These are phyloP conservation scores for Heliosperma pusillum DNA, from an alignment of 148 eudicot species.

Conservation along the genomic window DNA sequence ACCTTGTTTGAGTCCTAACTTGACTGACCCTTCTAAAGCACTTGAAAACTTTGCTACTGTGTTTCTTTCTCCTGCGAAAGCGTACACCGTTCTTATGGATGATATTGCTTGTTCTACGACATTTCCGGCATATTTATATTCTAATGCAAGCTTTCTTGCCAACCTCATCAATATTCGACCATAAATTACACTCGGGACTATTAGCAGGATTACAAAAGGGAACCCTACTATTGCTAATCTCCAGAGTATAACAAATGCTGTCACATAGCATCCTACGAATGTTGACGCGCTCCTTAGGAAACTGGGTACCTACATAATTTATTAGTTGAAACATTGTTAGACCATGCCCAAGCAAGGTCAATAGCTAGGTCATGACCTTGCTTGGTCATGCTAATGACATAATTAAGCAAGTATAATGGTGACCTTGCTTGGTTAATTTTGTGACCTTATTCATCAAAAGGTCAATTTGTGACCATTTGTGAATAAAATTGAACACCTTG, in stretches of 20 bases:
- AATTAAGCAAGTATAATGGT: too few species aligned
- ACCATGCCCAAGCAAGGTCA: too few species aligned
- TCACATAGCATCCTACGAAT: slow-evolving; percentile 55
- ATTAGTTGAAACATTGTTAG: background rate
- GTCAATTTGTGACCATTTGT: too few species aligned
- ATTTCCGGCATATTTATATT: slow-evolving; percentile 50
- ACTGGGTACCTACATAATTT: slow-evolving; percentile 50
- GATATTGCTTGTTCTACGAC: slow-evolving; percentile 77
- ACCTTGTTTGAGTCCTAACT: slow-evolving; percentile 73
- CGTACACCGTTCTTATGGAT: slow-evolving; percentile 71
- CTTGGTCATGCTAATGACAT: too few species aligned
- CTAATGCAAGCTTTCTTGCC: slow-evolving; percentile 51
- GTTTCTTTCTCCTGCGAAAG: slow-evolving; percentile 72
- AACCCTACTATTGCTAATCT: slow-evolving; percentile 68
- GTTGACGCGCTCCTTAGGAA: slow-evolving; percentile 69
- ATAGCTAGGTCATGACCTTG: too few species aligned
- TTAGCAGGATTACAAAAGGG: slow-evolving; percentile 51
- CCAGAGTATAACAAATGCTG: slow-evolving; percentile 60
- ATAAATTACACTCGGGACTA: slow-evolving; percentile 72
- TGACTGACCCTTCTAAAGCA: slow-evolving; percentile 60
- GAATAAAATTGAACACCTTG: too few species aligned
- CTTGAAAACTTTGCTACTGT: slow-evolving; percentile 53
- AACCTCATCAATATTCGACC: slow-evolving; percentile 63
- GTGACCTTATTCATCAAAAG: too few species aligned
- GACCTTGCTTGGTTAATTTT: too few species aligned